Evolutionary conservation across 1,139 yeast genomes (phyloP).

Genomic region (Candida anutae): DNA sequence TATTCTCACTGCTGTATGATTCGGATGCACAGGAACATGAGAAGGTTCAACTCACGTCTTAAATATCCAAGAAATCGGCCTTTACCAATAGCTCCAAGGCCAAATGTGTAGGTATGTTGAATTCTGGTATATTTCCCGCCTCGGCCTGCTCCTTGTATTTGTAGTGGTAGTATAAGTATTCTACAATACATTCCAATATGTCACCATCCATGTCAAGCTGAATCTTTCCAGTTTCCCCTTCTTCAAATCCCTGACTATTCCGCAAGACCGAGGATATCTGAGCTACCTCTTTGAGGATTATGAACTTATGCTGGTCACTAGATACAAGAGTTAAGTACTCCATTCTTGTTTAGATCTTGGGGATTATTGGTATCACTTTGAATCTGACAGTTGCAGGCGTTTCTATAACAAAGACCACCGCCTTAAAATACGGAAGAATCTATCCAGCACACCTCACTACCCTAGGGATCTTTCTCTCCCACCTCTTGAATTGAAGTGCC

Average conservation of each 20-base stretch:
- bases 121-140: slow-evolving; percentile 64
- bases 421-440: too few species aligned
- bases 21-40: too few species aligned
- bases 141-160: slow-evolving; percentile 58
- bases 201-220: slow-evolving; percentile 62
- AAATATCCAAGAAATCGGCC: slow-evolving; percentile 78
- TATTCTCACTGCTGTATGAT: too few species aligned
- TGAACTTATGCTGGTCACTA: slow-evolving; percentile 60
- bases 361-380: neutral
- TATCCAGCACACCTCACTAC: too few species aligned
- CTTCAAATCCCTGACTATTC: slow-evolving; percentile 55
- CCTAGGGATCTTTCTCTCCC: too few species aligned
- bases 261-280: slow-evolving; percentile 73
- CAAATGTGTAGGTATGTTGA: slow-evolving; percentile 87
- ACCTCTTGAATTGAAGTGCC: too few species aligned
- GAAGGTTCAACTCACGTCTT: slow-evolving; percentile 1
- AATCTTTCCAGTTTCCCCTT: slow-evolving; percentile 46
- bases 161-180: slow-evolving; percentile 70
- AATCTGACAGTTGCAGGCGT: too few species aligned
- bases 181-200: slow-evolving; percentile 74
- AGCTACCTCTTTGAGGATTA: slow-evolving; percentile 71
- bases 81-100: slow-evolving; percentile 87
- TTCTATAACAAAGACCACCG: too few species aligned
- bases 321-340: slow-evolving; percentile 63
- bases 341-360: neutral